Evolutionary conservation across 768 basidiomycete species (phyloP), one percentile per base, ranked within the genome.

Genomic region (Tricholoma flavovirens): DNA sequence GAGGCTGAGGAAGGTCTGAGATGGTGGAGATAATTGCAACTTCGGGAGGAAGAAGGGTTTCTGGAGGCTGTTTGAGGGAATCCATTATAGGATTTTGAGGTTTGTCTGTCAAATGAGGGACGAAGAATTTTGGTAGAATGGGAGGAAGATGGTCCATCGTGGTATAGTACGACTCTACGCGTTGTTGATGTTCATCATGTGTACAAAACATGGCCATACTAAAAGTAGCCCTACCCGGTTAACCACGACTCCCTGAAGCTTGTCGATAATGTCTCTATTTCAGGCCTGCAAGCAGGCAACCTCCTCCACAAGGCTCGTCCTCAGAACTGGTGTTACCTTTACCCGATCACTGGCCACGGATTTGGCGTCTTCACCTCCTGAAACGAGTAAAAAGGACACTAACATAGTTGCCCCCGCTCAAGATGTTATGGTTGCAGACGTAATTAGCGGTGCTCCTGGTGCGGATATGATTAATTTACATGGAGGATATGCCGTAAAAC

Each of bases 391-490:
- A 50, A 69, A 71, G 57, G 66, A 65, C 49, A 70, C 74, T 49
- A 74, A 76, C 49, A 75, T 77, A 56, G 68, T 75, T 57, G 75
- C 75, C 56, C 58, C 62, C 50, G 72, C 72, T 55, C 79, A 80
- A 49, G 87, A 87, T 67, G 77, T 91, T 55, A 69, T 89, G 62
- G 82, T 86, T 45, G 92, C 92, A 43, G 91, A 94, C 66, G 78
- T 83, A 5, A 83, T 92, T 62, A 93, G 90, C 59, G 93, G 92
- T 63, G 92, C 91, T 59, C 93, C 93, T 55, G 67, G 93, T 93
- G 70, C 60, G 84, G 71, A 3, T 46, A 19, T 9, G 21, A 11
- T 32, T 12, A 30, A 17, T 22, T 22, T 19, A 7, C 9, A 11
- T 43, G 24, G 5, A 17, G 24, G 11, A 36, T 11, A 40, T 24